Conservation (phyloP, 169 alveolate genomes). For the Eimeria sp. region DNA sequence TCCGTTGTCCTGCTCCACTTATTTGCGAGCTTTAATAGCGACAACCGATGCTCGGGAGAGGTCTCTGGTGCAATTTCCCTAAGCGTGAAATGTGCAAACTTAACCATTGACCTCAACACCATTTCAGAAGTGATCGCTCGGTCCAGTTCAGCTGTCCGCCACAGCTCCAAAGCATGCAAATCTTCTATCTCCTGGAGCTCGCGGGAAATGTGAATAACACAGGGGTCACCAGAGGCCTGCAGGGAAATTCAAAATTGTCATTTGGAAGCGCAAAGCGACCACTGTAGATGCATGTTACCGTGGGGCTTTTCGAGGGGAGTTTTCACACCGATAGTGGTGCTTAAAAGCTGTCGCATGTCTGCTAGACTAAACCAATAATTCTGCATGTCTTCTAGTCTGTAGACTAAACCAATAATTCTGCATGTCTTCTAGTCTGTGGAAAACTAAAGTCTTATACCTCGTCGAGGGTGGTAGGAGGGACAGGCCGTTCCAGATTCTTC, state of each 20-base stretch:
- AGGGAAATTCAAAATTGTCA: neutral
- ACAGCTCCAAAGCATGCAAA: constrained; percentile 10
- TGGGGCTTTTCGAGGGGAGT: neutral
- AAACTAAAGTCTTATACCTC: neutral
- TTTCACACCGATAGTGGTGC: neutral
- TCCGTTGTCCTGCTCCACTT: constrained; percentile 46
- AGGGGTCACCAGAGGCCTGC: constrained; percentile 19
- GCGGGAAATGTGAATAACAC: constrained; percentile 33
- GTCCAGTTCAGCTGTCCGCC: constrained; percentile 32
- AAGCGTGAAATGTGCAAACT: constrained; percentile 31
- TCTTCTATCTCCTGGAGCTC: constrained; percentile 23
- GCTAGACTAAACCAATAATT: neutral
- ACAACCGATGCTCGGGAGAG: constrained; percentile 29
- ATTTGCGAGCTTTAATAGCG: constrained; percentile 17
- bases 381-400: neutral
- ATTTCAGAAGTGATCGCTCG: constrained; percentile 22
- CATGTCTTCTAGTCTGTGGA: neutral
- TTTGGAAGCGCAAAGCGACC: neutral
- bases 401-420: neutral
- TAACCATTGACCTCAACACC: constrained; percentile 50
- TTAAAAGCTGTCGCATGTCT: neutral
- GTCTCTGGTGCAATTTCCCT: constrained; percentile 49
- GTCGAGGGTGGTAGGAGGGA: constrained; percentile 27
- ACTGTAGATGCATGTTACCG: neutral
- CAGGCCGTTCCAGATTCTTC: neutral